Conservation (phyloP, 2,329 filamentous ascomycete genomes). For the Pseudogymnoascus sp. region DNA sequence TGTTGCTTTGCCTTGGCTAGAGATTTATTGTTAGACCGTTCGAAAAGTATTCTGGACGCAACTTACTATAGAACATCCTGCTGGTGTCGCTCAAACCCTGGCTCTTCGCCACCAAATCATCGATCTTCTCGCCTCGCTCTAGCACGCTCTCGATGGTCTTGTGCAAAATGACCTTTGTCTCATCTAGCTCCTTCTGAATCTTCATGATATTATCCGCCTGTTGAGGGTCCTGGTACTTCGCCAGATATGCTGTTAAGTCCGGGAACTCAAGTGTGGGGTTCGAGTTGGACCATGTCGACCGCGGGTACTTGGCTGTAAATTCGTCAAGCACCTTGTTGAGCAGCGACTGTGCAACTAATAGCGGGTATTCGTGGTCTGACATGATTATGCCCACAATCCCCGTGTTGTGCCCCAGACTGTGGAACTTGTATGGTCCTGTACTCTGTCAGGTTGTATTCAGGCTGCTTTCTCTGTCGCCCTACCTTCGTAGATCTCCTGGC, state of each 20-base stretch:
- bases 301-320: slow-evolving; percentile 69
- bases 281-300: slow-evolving; percentile 53
- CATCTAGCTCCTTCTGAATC: slow-evolving; percentile 93
- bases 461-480: slow-evolving; percentile 20
- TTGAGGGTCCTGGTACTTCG: slow-evolving; percentile 75
- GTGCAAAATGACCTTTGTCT: slow-evolving; percentile 94
- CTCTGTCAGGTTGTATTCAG: slow-evolving; percentile 11
- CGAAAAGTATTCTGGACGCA: background rate
- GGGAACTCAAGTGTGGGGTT: slow-evolving; percentile 53
- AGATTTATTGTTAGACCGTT: background rate
- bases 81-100: slow-evolving; percentile 83
- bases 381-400: slow-evolving; percentile 71
- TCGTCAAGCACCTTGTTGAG: slow-evolving; percentile 82
- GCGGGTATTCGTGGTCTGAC: slow-evolving; percentile 65
- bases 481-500: slow-evolving; percentile 79
- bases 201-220: slow-evolving; percentile 88
- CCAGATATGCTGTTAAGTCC: slow-evolving; percentile 69
- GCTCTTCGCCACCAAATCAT: slow-evolving; percentile 86
- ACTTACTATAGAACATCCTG: slow-evolving; percentile 92
- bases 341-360: slow-evolving; percentile 74
- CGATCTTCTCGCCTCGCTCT: slow-evolving; percentile 93
- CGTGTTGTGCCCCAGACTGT: slow-evolving; percentile 67
- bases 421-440: slow-evolving; percentile 58
- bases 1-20: slow-evolving; percentile 65
- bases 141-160: slow-evolving; percentile 89